These are phyloP conservation scores for Anaeromyces robustus DNA, from an alignment of 192 early-diverging fungal genomes.

Conservation along the genomic window DNA sequence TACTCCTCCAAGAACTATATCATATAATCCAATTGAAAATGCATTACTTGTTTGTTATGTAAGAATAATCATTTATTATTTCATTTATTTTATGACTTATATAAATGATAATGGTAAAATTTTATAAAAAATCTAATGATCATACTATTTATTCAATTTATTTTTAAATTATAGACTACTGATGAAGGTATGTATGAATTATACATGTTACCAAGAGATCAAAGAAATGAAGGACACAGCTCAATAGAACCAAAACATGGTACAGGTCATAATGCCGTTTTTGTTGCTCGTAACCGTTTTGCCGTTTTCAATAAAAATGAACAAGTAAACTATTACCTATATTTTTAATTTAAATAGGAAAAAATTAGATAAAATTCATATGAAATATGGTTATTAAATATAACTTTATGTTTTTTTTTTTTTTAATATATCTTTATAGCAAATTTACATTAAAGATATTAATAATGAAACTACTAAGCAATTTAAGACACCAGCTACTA, in stretches of 20 bases:
- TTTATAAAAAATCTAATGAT: too few relatives aligned
- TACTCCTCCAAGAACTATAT: slow-evolving; percentile 62
- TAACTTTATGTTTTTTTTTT: too few relatives aligned
- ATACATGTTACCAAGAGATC: slow-evolving; percentile 63
- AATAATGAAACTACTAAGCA: slow-evolving; percentile 77
- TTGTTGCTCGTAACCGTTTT: slow-evolving; percentile 93
- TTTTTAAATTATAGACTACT: slow-evolving; percentile 33
- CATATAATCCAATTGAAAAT: slow-evolving; percentile 89
- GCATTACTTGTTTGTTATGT: slow-evolving; percentile 61
- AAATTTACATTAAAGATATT: slow-evolving; percentile 77
- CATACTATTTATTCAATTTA: too few relatives aligned
- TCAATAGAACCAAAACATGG: slow-evolving; percentile 58
- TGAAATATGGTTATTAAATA: too few relatives aligned
- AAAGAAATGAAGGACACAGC: slow-evolving; percentile 44
- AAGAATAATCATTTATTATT: too few relatives aligned
- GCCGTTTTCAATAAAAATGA: slow-evolving; percentile 80
- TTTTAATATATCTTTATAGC: slow-evolving; percentile 12
- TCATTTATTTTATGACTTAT: too few relatives aligned
- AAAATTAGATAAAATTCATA: not conserved
- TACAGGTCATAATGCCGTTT: slow-evolving; percentile 65
- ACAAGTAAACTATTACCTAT: slow-evolving; percentile 19
- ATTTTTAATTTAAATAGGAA: not conserved
- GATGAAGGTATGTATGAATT: slow-evolving; percentile 90
- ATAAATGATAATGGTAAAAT: too few relatives aligned
- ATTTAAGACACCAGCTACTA: slow-evolving; percentile 59